Evolutionary conservation across 2,329 filamentous ascomycete genomes (phyloP).

Genomic region (Aspergillus ibericus): DNA sequence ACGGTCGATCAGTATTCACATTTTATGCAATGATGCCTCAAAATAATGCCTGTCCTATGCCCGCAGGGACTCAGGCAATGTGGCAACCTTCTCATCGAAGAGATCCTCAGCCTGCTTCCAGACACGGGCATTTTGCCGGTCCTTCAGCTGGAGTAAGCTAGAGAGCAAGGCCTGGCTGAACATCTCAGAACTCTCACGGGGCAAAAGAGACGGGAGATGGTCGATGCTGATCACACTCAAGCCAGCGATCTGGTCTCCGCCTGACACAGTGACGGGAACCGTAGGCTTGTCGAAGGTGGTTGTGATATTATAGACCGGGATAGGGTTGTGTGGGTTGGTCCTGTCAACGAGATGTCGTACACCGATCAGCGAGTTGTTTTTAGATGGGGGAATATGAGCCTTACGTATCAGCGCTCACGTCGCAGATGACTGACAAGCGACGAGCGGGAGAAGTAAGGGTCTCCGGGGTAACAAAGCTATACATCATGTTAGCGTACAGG

Average conservation of each 20-base stretch:
- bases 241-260: conserved; percentile 57
- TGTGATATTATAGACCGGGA: conserved; percentile 77
- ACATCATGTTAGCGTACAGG: no score
- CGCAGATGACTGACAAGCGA: conserved; percentile 76
- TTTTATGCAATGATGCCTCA: neutral
- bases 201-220: conserved; percentile 78
- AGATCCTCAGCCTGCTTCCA: conserved; percentile 83
- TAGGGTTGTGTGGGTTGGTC: conserved; percentile 51
- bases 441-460: conserved; percentile 67
- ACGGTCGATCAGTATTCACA: neutral
- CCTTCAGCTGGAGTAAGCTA: conserved; percentile 73
- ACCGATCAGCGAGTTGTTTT: neutral
- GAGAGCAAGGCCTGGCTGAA: conserved; percentile 79
- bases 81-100: conserved; percentile 77
- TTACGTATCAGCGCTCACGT: conserved; percentile 58
- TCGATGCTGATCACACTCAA: conserved; percentile 85
- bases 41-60: neutral
- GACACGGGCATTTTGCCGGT: conserved; percentile 69
- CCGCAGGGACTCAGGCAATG: conserved; percentile 52
- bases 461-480: conserved; percentile 67
- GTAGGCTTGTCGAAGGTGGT: conserved; percentile 90
- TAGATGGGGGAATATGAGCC: conserved; percentile 3
- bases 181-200: conserved; percentile 81
- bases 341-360: conserved; percentile 23
- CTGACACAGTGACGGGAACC: conserved; percentile 61